These are phyloP conservation scores for Porphyrellus sp. DNA, from an alignment of 1,284 basidiomycete species.

Conservation along the genomic window DNA sequence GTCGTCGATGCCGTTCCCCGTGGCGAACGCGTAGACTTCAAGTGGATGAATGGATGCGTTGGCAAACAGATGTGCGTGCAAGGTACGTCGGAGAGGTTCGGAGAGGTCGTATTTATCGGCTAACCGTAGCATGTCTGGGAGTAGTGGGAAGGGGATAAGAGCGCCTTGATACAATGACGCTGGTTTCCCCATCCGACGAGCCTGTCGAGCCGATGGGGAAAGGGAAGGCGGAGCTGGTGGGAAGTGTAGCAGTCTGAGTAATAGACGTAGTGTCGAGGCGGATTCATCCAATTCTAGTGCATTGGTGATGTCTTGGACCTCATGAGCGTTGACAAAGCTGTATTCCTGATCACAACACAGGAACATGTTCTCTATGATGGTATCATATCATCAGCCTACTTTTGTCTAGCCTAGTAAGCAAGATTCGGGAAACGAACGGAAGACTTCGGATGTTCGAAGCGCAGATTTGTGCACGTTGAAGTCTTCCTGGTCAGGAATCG, in stretches of 20 bases:
- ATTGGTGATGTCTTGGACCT: constrained; percentile 27
- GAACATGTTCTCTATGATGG: constrained; percentile 58
- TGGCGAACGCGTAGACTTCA: constrained; percentile 55
- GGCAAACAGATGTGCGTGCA: constrained; percentile 53
- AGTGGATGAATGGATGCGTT: constrained; percentile 51
- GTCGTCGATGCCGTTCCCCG: constrained; percentile 38
- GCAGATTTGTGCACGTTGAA: constrained; percentile 49
- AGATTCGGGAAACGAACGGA: constrained; percentile 43
- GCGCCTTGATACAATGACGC: constrained; percentile 32
- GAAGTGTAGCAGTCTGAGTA: constrained; percentile 52
- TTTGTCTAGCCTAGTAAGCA: constrained; percentile 3
- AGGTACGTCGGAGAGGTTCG: constrained; percentile 38
- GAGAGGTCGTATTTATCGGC: constrained; percentile 62
- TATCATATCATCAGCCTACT: constrained; percentile 12
- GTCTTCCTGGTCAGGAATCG: constrained; percentile 44
- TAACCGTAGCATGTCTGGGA: constrained; percentile 50
- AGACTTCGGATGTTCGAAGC: constrained; percentile 53
- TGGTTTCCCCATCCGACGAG: constrained; percentile 36
- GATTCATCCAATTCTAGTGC: constrained; percentile 52
- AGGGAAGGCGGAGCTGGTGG: constrained; percentile 44
- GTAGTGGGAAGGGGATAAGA: constrained; percentile 59
- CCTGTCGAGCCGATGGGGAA: constrained; percentile 22
- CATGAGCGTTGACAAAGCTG: constrained; percentile 14
- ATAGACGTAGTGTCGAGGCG: constrained; percentile 41
- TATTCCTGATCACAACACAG: constrained; percentile 44